Evolutionary conservation across 352 stramenopile genomes (phyloP), one percentile per base, ranked within the genome.

Genomic region (Thalassiosira hispida): DNA sequence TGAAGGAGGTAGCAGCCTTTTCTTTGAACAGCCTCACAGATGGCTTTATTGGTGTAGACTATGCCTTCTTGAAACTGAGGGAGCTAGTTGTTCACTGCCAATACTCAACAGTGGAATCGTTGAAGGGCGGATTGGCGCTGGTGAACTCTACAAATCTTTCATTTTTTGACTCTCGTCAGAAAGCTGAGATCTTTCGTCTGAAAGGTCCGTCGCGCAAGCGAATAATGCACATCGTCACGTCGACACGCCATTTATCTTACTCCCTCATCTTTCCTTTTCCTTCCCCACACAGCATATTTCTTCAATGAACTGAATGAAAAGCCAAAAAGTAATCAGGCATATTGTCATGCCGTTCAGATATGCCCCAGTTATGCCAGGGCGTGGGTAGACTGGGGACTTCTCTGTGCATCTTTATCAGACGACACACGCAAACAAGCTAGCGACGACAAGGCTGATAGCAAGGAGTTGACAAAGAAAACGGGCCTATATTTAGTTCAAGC

Each of bases 121-220:
- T 93, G 22, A 79, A 88, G 73, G 83, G 83, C 46, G 90, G 91
- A 11, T 68, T 94, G 31, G 93, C 94, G 71, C 67, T 95, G 9
- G 83, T 94, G n/a, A 94, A 94, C 53, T 92, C 85, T 20, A 94
- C 91, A n/a, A 94, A 95, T 65, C 73, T 95, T 25, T 89, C 84
- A n/a, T 95, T 86, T 66, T 95, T 95, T 75, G 82, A 92, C 63
- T 51, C 66, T 23, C 57, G 57, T n/a, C 91, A 95, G 67, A 94
- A 92, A 67, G 84, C 86, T 51, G 91, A 95, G 63, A 55, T 94
- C 7, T 95, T 95, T 73, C 68, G 91, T 31, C 62, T 95, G 42
- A 95, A 95, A n/a, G n/a, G n/a, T n/a, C n/a, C n/a, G n/a, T n/a
- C n/a, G n/a, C n/a, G n/a, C n/a, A n/a, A n/a, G n/a, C n/a, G n/a